Evolutionary conservation across 2,329 filamentous ascomycete species (phyloP), one percentile per base, ranked within the genome.

Genomic region (Emericellopsis atlantica): DNA sequence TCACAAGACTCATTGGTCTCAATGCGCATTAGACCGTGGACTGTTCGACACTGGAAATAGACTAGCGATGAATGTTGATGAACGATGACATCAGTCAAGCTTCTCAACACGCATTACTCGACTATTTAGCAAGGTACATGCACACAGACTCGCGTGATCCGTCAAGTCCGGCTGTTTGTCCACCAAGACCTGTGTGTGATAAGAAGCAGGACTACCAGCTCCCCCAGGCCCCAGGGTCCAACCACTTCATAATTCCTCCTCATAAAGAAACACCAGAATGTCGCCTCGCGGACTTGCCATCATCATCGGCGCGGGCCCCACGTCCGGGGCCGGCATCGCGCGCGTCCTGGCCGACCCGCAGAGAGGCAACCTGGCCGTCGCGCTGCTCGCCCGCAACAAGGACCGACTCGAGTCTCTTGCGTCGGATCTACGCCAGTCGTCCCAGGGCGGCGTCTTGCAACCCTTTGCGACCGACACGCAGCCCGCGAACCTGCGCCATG

Each of bases 261-360:
- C n/a, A n/a, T n/a, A n/a, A n/a, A n/a, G n/a, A n/a, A n/a, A n/a
- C n/a, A n/a, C 15, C 18, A 37, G 7, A 9, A 70, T 72, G 66
- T 49, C 67, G 37, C 67, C 67, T 6, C 56, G 51, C 43, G 69
- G 68, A 41, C 58, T 72, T 15, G 69, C 68, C 37, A 70, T 73
- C 40, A 54, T 72, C 34, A 63, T 72, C 31, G 70, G 70, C 29
- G 69, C 67, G 29, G 68, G 70, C 37, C 67, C 67, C 8, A 54
- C 49, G n/a, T 53, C 70, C 57, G 70, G 70, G 10, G 66, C 68
- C 10, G 72, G 73, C 34, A 76, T 77, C 7, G 31, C 31, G 15
- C 31, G 31, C 15, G 31, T 32, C 6, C 31, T 32, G 11, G 31
- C 31, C 11, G 31, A 32, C 15, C 31, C 31, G 15, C 15, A 12